These are phyloP conservation scores for Malus sylvestris DNA, from an alignment of 306 rosid species.

Conservation along the genomic window DNA sequence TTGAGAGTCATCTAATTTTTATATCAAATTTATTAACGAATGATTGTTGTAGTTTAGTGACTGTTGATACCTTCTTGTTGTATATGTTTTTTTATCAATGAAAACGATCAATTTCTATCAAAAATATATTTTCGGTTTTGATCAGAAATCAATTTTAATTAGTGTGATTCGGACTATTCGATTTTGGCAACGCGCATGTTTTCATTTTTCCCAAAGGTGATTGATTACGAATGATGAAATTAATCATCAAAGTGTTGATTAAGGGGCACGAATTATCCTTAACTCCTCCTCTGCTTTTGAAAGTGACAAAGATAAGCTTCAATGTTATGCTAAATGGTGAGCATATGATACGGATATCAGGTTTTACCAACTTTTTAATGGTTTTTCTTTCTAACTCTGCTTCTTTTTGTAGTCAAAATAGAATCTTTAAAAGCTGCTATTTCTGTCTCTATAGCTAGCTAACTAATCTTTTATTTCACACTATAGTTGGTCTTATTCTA, in stretches of 20 bases:
- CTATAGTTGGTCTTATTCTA: neutral
- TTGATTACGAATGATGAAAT: neutral
- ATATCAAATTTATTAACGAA: no score
- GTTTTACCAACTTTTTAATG: neutral
- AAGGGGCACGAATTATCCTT: neutral
- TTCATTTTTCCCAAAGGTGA: neutral
- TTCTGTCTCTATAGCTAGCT: neutral
- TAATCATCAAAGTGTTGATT: neutral
- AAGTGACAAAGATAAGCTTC: constrained; percentile 28
- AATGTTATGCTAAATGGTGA: constrained; percentile 11
- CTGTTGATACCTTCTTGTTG: no score
- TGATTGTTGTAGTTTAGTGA: no score
- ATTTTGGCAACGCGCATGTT: neutral
- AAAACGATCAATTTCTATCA: no score
- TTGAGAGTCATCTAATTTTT: no score
- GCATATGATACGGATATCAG: constrained; percentile 1
- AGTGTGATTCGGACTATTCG: no score
- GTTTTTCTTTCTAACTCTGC: neutral
- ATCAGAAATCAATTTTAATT: no score
- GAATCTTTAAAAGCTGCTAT: neutral
- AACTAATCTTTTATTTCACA: neutral
- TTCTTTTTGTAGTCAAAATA: neutral
- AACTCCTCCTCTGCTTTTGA: neutral
- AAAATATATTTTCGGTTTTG: no score
- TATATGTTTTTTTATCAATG: no score